Percentiles rank a stretch among this genome's conserved stretches.
phyloP scores from a whole-genome alignment of 2,329 filamentous ascomycete species.

The Colletotrichum noveboracense region DNA sequence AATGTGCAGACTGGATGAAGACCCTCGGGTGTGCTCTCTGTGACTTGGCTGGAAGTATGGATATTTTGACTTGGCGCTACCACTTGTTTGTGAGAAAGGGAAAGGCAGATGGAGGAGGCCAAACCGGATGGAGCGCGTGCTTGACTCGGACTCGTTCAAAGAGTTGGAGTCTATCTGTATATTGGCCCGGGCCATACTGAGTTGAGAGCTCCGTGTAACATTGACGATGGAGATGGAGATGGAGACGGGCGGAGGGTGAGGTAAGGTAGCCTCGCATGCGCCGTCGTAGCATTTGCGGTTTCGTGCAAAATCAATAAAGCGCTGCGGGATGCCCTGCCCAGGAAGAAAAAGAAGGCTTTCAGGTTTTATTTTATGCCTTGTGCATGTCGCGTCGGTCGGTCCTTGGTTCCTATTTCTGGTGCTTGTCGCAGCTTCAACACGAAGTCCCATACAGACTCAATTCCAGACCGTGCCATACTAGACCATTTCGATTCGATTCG shows the following conservation, averaged over 20 bases:
- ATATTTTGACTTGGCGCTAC: not conserved
- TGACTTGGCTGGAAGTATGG: not conserved
- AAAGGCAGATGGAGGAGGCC: not conserved
- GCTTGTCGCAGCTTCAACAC: not conserved
- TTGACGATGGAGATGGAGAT: not conserved
- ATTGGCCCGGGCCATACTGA: not conserved
- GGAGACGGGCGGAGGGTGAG: constrained; percentile 1
- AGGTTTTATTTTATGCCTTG: not conserved
- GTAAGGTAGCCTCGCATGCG: constrained; percentile 20
- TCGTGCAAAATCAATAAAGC: not conserved
- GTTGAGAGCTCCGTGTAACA: not conserved
- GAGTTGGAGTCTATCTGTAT: not conserved
- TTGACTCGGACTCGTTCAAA: not conserved
- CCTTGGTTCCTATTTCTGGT: not conserved
- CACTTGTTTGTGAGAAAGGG: not conserved
- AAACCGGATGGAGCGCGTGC: not conserved
- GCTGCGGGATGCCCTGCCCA: not conserved
- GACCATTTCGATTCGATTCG: not conserved
- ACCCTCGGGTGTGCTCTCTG: not conserved
- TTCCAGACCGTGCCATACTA: not conserved
- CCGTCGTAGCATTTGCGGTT: not conserved
- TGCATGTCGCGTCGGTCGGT: not conserved
- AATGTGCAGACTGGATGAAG: not conserved
- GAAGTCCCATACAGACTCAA: not conserved
- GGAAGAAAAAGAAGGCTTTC: not conserved